Evolutionary conservation across 148 eudicot genomes (phyloP).

Genomic region (Polygonum maritimum): DNA sequence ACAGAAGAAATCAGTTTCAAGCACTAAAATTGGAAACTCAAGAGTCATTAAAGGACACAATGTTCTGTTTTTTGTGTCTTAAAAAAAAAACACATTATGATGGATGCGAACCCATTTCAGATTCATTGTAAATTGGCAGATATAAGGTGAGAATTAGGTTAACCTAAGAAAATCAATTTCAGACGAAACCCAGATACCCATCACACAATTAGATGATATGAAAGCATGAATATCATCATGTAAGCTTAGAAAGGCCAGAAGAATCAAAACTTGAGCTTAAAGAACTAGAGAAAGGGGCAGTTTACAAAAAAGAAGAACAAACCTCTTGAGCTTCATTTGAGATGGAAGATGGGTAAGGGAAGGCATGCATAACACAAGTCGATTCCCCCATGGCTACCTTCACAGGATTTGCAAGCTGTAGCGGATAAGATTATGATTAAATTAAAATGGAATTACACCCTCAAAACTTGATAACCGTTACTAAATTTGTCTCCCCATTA

Average conservation of each 20-base stretch:
- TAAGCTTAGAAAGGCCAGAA: background rate
- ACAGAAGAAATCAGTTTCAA: background rate
- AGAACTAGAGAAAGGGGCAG: background rate
- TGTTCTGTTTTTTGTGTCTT: background rate
- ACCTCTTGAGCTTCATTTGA: constrained; percentile 35
- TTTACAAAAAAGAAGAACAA: background rate
- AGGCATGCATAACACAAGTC: constrained; percentile 44
- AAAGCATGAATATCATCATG: background rate
- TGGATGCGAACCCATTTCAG: no score
- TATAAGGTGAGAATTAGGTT: background rate
- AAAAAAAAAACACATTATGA: no score
- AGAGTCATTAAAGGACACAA: background rate
- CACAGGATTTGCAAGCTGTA: background rate
- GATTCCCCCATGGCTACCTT: constrained; percentile 38
- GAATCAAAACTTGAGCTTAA: background rate
- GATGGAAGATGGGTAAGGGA: constrained; percentile 34
- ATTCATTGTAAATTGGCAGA: background rate
- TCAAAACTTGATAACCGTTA: background rate
- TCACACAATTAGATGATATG: background rate
- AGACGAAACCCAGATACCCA: background rate
- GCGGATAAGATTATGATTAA: background rate
- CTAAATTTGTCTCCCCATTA: background rate
- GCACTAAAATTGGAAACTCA: background rate
- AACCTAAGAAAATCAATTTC: background rate
- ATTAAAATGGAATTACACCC: background rate